These are phyloP conservation scores for Zangia roseola DNA, from an alignment of 768 basidiomycete genomes.

Conservation along the genomic window DNA sequence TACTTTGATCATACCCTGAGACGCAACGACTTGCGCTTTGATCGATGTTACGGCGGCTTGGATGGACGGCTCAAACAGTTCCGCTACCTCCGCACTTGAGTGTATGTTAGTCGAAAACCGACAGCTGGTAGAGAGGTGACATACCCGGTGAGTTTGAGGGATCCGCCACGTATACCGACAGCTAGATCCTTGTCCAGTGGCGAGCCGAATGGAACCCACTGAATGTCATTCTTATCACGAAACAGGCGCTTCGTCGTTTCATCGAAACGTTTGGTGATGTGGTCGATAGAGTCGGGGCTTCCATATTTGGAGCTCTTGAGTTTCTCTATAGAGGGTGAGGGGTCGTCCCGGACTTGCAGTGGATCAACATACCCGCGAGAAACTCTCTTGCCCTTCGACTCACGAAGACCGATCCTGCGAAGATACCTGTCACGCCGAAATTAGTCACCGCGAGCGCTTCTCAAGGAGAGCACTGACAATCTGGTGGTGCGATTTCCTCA, in stretches of 20 bases:
- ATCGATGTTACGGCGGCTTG: slow-evolving; percentile 71
- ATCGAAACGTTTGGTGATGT: slow-evolving; percentile 78
- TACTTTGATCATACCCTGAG: slow-evolving; percentile 66
- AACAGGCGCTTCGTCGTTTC: slow-evolving; percentile 82
- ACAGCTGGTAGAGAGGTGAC: slow-evolving; percentile 24
- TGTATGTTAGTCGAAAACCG: slow-evolving; percentile 1
- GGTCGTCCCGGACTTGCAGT: neutral
- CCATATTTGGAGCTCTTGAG: slow-evolving; percentile 74
- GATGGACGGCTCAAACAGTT: slow-evolving; percentile 77
- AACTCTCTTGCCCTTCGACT: slow-evolving; percentile 72
- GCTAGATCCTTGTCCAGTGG: slow-evolving; percentile 70
- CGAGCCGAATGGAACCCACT: slow-evolving; percentile 76
- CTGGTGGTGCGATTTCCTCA: slow-evolving; percentile 81
- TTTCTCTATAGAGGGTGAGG: slow-evolving; percentile 51
- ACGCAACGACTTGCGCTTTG: slow-evolving; percentile 66
- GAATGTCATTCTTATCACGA: slow-evolving; percentile 61
- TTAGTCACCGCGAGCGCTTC: neutral
- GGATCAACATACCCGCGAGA: slow-evolving; percentile 51
- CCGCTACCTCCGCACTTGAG: slow-evolving; percentile 53
- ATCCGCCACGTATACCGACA: slow-evolving; percentile 72
- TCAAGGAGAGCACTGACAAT: slow-evolving; percentile 48
- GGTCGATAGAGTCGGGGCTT: slow-evolving; percentile 66
- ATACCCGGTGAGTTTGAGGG: slow-evolving; percentile 70
- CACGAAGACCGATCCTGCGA: slow-evolving; percentile 82
- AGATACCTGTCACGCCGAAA: slow-evolving; percentile 51